Conservation (phyloP, 805 yeast species). For the Candida stauntonica region DNA sequence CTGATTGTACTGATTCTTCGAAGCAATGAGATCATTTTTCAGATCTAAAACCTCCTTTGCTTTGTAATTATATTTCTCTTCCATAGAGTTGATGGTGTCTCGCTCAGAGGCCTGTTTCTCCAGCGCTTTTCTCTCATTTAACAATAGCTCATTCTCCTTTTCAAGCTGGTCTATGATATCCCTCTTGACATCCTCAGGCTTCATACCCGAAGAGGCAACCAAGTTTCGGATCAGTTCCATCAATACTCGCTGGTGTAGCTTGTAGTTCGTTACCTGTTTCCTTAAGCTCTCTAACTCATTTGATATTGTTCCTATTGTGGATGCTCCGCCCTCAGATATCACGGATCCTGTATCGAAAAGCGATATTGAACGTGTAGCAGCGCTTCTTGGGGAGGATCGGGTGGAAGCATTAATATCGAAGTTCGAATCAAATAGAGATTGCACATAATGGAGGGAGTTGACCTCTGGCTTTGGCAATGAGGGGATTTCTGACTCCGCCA, state of each 20-base stretch:
- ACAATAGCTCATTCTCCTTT: slow-evolving; percentile 18
- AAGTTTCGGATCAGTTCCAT: slow-evolving; percentile 28
- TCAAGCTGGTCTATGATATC: slow-evolving; percentile 22
- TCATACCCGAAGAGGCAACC: slow-evolving; percentile 17
- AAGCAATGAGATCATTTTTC: slow-evolving; percentile 25
- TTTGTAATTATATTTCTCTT: slow-evolving; percentile 16
- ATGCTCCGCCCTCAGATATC: slow-evolving; percentile 7
- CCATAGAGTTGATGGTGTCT: background rate
- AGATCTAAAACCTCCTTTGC: slow-evolving; percentile 25
- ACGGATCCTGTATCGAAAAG: slow-evolving; percentile 18
- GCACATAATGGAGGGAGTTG: slow-evolving; percentile 20
- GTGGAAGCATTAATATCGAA: slow-evolving; percentile 1
- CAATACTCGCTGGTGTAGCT: slow-evolving; percentile 31
- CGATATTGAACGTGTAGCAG: slow-evolving; percentile 19
- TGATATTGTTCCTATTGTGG: slow-evolving; percentile 13
- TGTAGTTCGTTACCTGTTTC: slow-evolving; percentile 38
- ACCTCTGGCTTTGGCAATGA: slow-evolving; percentile 5
- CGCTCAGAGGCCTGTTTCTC: slow-evolving; percentile 13
- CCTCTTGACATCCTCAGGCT: slow-evolving; percentile 19
- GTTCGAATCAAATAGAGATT: slow-evolving; percentile 21
- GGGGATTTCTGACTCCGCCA: slow-evolving; percentile 4
- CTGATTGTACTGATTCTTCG: slow-evolving; percentile 19
- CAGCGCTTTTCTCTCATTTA: slow-evolving; percentile 16
- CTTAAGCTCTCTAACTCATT: slow-evolving; percentile 35
- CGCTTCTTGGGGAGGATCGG: slow-evolving; percentile 5